phyloP scores from a whole-genome alignment of 495 filamentous ascomycete species.

The Podospora pseudocomata region DNA sequence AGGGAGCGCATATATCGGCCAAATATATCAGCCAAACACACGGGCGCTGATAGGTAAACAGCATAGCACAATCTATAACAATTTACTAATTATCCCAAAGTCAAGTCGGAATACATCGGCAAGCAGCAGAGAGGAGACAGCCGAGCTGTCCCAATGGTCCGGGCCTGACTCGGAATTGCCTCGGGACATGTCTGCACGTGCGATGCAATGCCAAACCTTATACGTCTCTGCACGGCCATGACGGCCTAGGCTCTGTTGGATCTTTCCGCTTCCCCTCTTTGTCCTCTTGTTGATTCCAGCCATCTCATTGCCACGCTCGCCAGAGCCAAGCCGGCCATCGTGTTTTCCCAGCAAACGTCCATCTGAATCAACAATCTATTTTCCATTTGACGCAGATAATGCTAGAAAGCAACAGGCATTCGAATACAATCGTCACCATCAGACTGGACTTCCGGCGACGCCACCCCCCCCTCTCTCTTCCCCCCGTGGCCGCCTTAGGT shows the following conservation, averaged over 20 bases:
- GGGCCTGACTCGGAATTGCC: not conserved
- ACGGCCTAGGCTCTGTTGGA: too few species aligned
- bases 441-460: not conserved
- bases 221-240: not conserved
- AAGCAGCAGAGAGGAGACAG: too few species aligned
- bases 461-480: too few species aligned
- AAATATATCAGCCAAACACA: not conserved
- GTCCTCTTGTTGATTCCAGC: not conserved
- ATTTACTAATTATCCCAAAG: not conserved
- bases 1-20: too few species aligned
- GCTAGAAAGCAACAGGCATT: not conserved
- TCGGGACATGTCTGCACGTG: not conserved
- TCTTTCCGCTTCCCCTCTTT: not conserved
- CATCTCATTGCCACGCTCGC: not conserved
- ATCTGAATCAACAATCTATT: not conserved
- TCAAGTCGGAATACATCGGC: not conserved
- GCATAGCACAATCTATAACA: not conserved
- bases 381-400: not conserved
- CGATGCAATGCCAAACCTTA: not conserved
- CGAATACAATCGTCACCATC: not conserved
- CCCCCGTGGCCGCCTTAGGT: too few species aligned
- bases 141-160: too few species aligned
- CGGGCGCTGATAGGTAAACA: not conserved
- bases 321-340: not conserved
- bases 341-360: not conserved